Evolutionary conservation across 495 filamentous ascomycete species (phyloP), one percentile per base, ranked within the genome.

Genomic region (Trichoderma erinaceum): DNA sequence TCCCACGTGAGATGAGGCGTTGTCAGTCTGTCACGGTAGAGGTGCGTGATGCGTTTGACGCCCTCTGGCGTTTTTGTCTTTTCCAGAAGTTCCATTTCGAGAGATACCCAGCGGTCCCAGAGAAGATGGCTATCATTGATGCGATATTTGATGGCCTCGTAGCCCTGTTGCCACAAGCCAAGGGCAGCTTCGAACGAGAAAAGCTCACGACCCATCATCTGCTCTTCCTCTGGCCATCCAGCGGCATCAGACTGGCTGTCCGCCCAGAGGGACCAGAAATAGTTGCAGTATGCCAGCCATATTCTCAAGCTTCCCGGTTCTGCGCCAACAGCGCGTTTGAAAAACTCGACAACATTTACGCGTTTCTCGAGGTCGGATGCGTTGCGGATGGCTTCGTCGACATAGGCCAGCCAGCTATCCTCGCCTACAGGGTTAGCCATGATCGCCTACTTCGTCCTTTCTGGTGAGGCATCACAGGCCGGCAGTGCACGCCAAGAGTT

Each of bases 281-380:
- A 97, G 71, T 96, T 89, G 69, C 90, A 93, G 77, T 97, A 97
- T 23, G 89, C 84, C 67, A 87, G 82, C 94, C 96, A 99, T 18
- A 99, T 82, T 74, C 88, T 91, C 43, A 89, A 84, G 72, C 94
- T 97, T 67, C 85, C 88, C 56, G 89, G 87, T 74, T 98, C 94
- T 70, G 94, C 92, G 67, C 85, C 80, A 41, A 95, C 87, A 25
- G 92, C 93, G 69, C 86, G 88, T 58, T 88, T 84, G 75, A 88
- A 97, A 25, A 92, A 80, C 75, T 97, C 92, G 76, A 97, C 85
- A n/a, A 97, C 87, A 66, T 83, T 83, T 68, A 91, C 83, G 67
- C 89, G 80, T 66, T 75, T 75, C 64, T 87, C 86, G 66, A 86
- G 74, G 66, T 85, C 77, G 72, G 74, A 67, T 50, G 82, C 83